Evolutionary conservation across 73 alveolate species (phyloP), one percentile per base, ranked within the genome.

Genomic region (Durusdinium trenchii): DNA sequence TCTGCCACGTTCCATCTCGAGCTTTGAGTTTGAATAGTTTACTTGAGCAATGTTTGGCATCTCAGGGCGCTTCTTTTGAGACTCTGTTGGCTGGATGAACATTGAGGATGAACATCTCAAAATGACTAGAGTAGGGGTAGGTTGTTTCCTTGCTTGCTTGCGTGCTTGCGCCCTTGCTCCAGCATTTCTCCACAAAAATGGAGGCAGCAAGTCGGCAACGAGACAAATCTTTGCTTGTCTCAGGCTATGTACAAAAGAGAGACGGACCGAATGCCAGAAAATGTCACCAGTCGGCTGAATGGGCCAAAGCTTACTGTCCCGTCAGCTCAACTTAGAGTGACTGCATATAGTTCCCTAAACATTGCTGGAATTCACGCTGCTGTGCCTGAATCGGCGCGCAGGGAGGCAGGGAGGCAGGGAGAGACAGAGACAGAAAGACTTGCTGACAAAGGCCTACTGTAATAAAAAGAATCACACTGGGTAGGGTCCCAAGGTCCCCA

Each of bases 1-100:
- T 78, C 89, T 43, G 89, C 89, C 89, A 78, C 89, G 89, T 9
- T 78, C 62, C 89, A 78, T 78, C 61, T n/a, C n/a, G n/a, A n/a
- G n/a, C n/a, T n/a, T n/a, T n/a, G n/a, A n/a, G n/a, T n/a, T n/a
- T n/a, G n/a, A n/a, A n/a, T n/a, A n/a, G n/a, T n/a, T n/a, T n/a
- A n/a, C n/a, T n/a, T n/a, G n/a, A n/a, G n/a, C n/a, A n/a, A n/a
- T n/a, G n/a, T n/a, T n/a, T n/a, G n/a, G n/a, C n/a, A n/a, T n/a
- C n/a, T n/a, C n/a, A n/a, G n/a, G n/a, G n/a, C n/a, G n/a, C n/a
- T n/a, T n/a, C n/a, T n/a, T n/a, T n/a, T n/a, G n/a, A n/a, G n/a
- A n/a, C n/a, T n/a, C n/a, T n/a, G n/a, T n/a, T n/a, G n/a, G n/a
- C n/a, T n/a, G n/a, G n/a, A n/a, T n/a, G n/a, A n/a, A n/a, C n/a